Evolutionary conservation across 2,329 filamentous ascomycete species (phyloP).

Genomic region (Alternaria conjuncta): DNA sequence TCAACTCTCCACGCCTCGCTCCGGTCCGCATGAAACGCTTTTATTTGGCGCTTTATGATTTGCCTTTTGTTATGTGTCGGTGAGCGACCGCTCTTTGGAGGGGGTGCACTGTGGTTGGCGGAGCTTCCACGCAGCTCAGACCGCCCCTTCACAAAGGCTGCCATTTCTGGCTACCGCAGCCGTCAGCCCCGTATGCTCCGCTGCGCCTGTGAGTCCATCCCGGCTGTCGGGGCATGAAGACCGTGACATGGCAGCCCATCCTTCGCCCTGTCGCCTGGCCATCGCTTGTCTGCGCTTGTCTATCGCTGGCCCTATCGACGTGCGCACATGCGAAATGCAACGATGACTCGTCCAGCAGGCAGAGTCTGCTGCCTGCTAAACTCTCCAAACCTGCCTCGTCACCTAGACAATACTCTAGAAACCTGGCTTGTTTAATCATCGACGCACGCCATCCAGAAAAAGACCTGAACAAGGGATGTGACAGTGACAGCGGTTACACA

Average conservation of each 20-base stretch:
- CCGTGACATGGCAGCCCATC: conserved; percentile 25
- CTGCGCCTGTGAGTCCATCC: conserved; percentile 30
- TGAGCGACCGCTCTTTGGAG: conserved; percentile 41
- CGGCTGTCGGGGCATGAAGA: conserved; percentile 32
- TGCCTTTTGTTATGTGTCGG: conserved; percentile 35
- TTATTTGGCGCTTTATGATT: conserved; percentile 33
- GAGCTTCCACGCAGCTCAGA: conserved; percentile 8
- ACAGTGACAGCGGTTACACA: conserved; percentile 20
- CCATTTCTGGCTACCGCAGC: conserved; percentile 28
- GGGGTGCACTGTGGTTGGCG: conserved; percentile 30
- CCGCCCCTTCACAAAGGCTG: conserved; percentile 25
- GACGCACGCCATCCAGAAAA: conserved; percentile 2
- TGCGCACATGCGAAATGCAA: conserved; percentile 20
- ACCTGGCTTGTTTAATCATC: neutral
- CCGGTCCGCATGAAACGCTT: conserved; percentile 35
- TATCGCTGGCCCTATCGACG: conserved; percentile 20
- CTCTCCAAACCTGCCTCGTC: conserved; percentile 13
- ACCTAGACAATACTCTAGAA: conserved; percentile 5
- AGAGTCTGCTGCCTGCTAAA: conserved; percentile 15
- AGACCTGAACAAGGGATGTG: conserved; percentile 16
- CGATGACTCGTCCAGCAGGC: conserved; percentile 37
- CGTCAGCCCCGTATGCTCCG: conserved; percentile 29
- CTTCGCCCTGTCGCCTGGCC: conserved; percentile 23
- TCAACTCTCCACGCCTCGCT: conserved; percentile 29
- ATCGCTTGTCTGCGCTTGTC: neutral